Conservation (phyloP, 768 basidiomycete genomes). For the Lactarius sanguifluus region DNA sequence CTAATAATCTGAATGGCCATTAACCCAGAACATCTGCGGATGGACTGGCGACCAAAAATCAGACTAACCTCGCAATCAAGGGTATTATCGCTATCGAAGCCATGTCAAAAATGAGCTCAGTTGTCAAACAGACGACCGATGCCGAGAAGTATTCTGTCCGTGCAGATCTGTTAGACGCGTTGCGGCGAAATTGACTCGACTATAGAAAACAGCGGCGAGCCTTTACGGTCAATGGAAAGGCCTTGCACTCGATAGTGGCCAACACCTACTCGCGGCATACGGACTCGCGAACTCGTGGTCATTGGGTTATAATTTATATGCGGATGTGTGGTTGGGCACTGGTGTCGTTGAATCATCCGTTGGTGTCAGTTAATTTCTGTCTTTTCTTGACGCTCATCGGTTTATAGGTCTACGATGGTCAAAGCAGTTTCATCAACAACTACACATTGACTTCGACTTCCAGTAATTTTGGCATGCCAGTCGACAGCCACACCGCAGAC, state of each 20-base stretch:
- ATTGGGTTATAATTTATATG: constrained; percentile 61
- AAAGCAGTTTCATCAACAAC: constrained; percentile 15
- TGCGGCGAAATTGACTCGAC: constrained; percentile 3
- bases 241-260: constrained; percentile 15
- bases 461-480: constrained; percentile 20
- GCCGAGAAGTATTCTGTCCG: constrained; percentile 34
- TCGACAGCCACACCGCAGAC: constrained; percentile 2
- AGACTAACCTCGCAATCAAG: constrained; percentile 71
- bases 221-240: constrained; percentile 24
- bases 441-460: not conserved
- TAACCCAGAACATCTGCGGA: constrained; percentile 25
- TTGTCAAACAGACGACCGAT: constrained; percentile 29
- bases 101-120: constrained; percentile 54
- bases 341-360: constrained; percentile 44
- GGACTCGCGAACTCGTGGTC: constrained; percentile 46
- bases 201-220: not conserved
- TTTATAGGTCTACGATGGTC: constrained; percentile 17
- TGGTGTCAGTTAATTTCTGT: constrained; percentile 1
- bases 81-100: constrained; percentile 66
- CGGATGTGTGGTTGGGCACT: constrained; percentile 55
- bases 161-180: not conserved
- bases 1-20: constrained; percentile 11
- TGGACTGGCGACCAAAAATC: constrained; percentile 42
- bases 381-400: not conserved
- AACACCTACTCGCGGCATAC: constrained; percentile 12